Base-by-base conservation (phyloP, 352 stramenopile genomes). In the Pythium brachiatum region DNA sequence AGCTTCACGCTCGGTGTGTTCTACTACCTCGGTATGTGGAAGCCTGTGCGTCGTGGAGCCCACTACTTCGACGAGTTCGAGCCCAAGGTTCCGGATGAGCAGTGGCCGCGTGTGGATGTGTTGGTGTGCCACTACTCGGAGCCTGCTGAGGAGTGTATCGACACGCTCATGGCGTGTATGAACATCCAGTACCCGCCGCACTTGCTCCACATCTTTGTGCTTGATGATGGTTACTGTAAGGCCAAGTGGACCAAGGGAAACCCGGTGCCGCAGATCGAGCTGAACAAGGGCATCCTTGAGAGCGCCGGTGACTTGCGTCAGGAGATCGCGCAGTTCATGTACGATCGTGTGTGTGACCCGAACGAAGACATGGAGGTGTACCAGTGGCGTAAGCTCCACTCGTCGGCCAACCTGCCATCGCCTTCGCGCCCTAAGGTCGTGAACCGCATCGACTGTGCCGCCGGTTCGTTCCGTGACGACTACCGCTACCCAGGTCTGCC, bases 311-410 rank as follows among this genome's bases (percentile, higher is more conserved):
- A 93, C 48, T 61, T 92, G 3, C 83, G 83, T 48, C 83, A 92
- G 48, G 83, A 92, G 66, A 77, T 92, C 13, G 83, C 83, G 15
- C 83, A 92, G 70, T 92, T 89, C 72, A 92, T 92, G 83, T 92
- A 88, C 60, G 83, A 92, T 65, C 83, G 83, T 11, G 81, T 92
- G 52, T 90, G 83, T 47, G 83, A 92, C 65, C 82, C 82, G 29
- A 92, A 89, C 67, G 83, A 92, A 36, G 83, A 92, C 3, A 88
- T 89, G 75, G 83, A 92, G 44, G 81, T 92, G 65, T 92, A 92
- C 60, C 79, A 83, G 31, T 92, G 83, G 83, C 83, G 83, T 38
- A 92, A 92, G 67, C 71, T 92, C 26, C 83, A 92, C 72, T 92
- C 83, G 52, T 92, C 83, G 9, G 83, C 83, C 39, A 92, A 92